Evolutionary conservation across 1,284 basidiomycete species (phyloP), one percentile per base, ranked within the genome.

Genomic region (Pyrrhoderma noxium): DNA sequence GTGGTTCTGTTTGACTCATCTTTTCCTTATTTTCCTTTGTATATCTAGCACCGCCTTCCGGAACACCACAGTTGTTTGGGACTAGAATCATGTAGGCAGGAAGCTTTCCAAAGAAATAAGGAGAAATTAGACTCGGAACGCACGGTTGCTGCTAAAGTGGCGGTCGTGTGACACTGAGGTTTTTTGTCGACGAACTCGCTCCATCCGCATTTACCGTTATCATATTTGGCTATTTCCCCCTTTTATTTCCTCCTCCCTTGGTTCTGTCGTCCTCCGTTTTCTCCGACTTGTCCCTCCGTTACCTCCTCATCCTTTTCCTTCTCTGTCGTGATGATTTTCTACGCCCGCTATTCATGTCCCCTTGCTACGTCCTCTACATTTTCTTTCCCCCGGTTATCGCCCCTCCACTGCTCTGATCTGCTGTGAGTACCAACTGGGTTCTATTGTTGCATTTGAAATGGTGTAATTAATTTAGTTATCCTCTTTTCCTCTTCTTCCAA

Each of bases 101-200:
- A 88, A 65, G 89, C 89, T 11, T 91, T 90, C 64, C 80, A 89
- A 60, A 76, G 79, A 63, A 91, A 91, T 73, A 90, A 91, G 78
- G 75, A 73, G 51, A 88, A 88, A 71, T 71, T 92, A 54, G 89
- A 90, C 74, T 80, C 80, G 59, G 89, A 92, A 69, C 79, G 84
- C 67, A 91, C 89, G n/a, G 82, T 88, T 31, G 82, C 83, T 35
- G 72, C 82, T 62, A 91, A 91, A 81, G 82, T 92, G 76, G 80
- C 83, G 53, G 82, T 79, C 47, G 85, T 83, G 65, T 90, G 72
- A 74, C 50, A 37, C 23, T 56, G 57, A 44, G 37, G n/a, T n/a
- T n/a, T n/a, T n/a, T n/a, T n/a, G n/a, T n/a, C n/a, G n/a, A n/a
- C n/a, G n/a, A n/a, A n/a, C n/a, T n/a, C n/a, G n/a, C n/a, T 44